Base-by-base conservation (phyloP, 805 yeast genomes). In the Metschnikowia henanensis region DNA sequence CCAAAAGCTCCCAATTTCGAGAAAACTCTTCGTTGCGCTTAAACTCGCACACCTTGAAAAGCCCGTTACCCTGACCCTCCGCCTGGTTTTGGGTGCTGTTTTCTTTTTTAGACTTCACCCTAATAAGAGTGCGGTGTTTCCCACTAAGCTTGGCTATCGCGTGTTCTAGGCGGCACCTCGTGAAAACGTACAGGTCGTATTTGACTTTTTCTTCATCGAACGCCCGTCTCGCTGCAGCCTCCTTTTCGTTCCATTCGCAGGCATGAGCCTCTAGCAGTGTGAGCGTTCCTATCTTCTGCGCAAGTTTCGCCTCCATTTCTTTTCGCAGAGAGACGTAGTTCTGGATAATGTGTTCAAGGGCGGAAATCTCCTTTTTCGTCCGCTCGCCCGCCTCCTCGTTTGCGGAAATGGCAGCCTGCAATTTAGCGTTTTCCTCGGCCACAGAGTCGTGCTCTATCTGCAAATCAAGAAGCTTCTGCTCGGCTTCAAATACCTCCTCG, bases 151-250 rank as follows among this genome's bases (percentile, higher is more conserved):
- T 37, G 16, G 67, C 57, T 7, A 80, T 79, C 1, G 77, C 66
- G 51, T 77, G 76, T 55, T 79, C 81, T 30, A 80, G 56, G 8
- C 67, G 62, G 49, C 75, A 64, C 44, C 75, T 63, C 23, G 72
- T 64, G 4, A 52, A 54, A 25, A 60, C 62, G 49, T 72, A 75
- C 25, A 60, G 62, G 16, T 61, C 59, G 6, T 65, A 51, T 18
- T 55, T 52, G 13, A 38, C 39, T 22, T 58, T 54, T 5, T 56
- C 46, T 2, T 36, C 36, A 1, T 45, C 39, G 28, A 61, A 50
- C 37, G 56, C 61, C 1, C 30, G 17, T 17, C 58, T 56, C 1
- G 68, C 39, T 1, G 42, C 25, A 1, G 46, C 39, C 15, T 68
- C 51, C 19, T 62, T 52, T 12, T 51, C 37, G 3, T 16, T 19